Conservation (phyloP, 1,284 basidiomycete genomes). For the Pseudozyma thailandica region DNA sequence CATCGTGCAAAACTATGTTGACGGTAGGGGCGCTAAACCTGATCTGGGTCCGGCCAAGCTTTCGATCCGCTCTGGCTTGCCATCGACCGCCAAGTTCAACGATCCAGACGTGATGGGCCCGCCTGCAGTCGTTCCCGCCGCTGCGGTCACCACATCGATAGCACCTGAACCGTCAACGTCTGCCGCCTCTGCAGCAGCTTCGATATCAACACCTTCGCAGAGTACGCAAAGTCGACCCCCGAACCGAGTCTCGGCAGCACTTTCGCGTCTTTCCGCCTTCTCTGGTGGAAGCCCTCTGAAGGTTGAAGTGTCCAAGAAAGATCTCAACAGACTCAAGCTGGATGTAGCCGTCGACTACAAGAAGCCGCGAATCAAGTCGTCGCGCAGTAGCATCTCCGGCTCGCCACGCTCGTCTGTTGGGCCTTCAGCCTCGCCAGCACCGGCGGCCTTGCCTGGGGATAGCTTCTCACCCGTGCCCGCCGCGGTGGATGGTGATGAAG, state of each 20-base stretch:
- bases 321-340: constrained; percentile 25
- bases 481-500: constrained; percentile 5
- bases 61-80: constrained; percentile 19
- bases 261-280: constrained; percentile 31
- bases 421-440: constrained; percentile 17
- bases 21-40: constrained; percentile 11
- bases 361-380: constrained; percentile 28
- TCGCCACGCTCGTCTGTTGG: constrained; percentile 25
- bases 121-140: background rate
- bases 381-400: constrained; percentile 19
- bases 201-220: constrained; percentile 6
- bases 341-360: constrained; percentile 31
- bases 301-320: constrained; percentile 20
- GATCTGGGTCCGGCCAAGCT: constrained; percentile 20
- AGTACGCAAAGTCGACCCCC: background rate
- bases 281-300: constrained; percentile 23
- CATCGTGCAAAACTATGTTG: constrained; percentile 26
- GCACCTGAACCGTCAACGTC: background rate
- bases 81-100: constrained; percentile 9
- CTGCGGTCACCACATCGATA: no score
- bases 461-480: background rate
- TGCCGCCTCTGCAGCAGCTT: constrained; percentile 2
- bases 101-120: constrained; percentile 36
- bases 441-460: constrained; percentile 4
- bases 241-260: constrained; percentile 24